Evolutionary conservation across 1,284 basidiomycete species (phyloP).

Genomic region (Ceratobasidium theobromae): DNA sequence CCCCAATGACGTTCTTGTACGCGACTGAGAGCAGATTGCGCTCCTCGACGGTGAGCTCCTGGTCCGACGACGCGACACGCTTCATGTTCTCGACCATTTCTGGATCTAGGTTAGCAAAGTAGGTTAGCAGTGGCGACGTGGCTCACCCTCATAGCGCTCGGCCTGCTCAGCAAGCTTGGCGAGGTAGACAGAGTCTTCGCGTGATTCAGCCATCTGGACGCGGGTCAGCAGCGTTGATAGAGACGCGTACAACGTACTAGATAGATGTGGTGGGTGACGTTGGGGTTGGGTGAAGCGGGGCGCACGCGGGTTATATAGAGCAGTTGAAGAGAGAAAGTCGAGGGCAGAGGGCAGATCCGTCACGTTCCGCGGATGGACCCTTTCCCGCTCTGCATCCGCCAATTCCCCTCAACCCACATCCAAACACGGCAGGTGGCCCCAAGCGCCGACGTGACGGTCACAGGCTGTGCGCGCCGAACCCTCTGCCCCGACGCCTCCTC

Average conservation of each 20-base stretch:
- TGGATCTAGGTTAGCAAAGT: slow-evolving; percentile 44
- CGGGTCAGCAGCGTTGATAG: background rate
- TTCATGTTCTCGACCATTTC: slow-evolving; percentile 99
- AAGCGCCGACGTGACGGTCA: background rate
- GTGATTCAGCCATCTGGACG: slow-evolving; percentile 72
- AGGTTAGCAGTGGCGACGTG: slow-evolving; percentile 35
- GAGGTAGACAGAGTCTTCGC: slow-evolving; percentile 98
- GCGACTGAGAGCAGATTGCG: slow-evolving; percentile 98
- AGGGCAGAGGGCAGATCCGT: slow-evolving; percentile 18
- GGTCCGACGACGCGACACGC: slow-evolving; percentile 92
- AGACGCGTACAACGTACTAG: background rate
- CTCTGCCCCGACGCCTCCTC: slow-evolving; percentile 19
- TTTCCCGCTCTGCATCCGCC: slow-evolving; percentile 21
- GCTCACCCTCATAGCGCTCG: slow-evolving; percentile 94
- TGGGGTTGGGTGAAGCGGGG: slow-evolving; percentile 11
- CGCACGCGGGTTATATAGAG: slow-evolving; percentile 29
- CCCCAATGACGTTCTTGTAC: slow-evolving; percentile 99
- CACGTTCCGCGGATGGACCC: background rate
- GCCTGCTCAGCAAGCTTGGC: slow-evolving; percentile 99
- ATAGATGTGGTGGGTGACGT: slow-evolving; percentile 15
- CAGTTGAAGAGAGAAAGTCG: slow-evolving; percentile 15
- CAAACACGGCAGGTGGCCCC: background rate
- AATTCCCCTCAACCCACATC: slow-evolving; percentile 16
- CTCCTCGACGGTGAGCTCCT: slow-evolving; percentile 99
- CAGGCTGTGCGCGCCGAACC: slow-evolving; percentile 25